phyloP scores from a whole-genome alignment of 1,139 yeast species.

The Magnusiomyces paraingens region DNA sequence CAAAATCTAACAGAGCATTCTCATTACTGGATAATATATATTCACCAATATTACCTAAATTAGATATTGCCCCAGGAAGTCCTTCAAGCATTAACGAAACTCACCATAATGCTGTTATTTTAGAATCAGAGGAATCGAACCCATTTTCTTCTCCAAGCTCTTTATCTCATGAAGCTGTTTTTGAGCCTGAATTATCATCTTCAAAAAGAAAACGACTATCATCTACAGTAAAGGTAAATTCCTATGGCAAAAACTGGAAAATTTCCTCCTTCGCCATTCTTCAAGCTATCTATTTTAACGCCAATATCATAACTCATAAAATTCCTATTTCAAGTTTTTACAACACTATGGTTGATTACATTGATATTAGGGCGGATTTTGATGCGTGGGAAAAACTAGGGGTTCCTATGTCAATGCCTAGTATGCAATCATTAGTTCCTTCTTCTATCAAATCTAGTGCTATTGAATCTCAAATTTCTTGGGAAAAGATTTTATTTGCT shows the following conservation, averaged over 20 bases:
- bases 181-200: no score
- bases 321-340: slow-evolving; percentile 56
- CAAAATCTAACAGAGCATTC: background rate
- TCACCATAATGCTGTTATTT: no score
- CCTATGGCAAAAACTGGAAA: slow-evolving; percentile 81
- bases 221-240: slow-evolving; percentile 44
- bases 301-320: slow-evolving; percentile 41
- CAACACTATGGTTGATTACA: slow-evolving; percentile 74
- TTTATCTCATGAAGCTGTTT: no score
- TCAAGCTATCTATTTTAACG: slow-evolving; percentile 48
- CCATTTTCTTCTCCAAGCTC: no score
- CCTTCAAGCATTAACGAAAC: background rate
- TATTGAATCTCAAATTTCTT: background rate
- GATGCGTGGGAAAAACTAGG: slow-evolving; percentile 62
- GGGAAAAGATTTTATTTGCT: slow-evolving; percentile 16
- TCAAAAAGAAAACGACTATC: slow-evolving; percentile 9
- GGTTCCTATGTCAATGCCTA: slow-evolving; percentile 13
- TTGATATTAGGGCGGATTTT: slow-evolving; percentile 70
- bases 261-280: slow-evolving; percentile 58
- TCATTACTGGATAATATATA: background rate
- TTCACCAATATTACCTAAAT: slow-evolving; percentile 7
- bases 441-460: slow-evolving; percentile 9
- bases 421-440: background rate
- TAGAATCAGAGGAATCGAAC: no score
- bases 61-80: background rate